Percentiles rank a stretch among this genome's conserved stretches.
Conservation (phyloP, 148 eudicot species). For the Drosera capensis region DNA sequence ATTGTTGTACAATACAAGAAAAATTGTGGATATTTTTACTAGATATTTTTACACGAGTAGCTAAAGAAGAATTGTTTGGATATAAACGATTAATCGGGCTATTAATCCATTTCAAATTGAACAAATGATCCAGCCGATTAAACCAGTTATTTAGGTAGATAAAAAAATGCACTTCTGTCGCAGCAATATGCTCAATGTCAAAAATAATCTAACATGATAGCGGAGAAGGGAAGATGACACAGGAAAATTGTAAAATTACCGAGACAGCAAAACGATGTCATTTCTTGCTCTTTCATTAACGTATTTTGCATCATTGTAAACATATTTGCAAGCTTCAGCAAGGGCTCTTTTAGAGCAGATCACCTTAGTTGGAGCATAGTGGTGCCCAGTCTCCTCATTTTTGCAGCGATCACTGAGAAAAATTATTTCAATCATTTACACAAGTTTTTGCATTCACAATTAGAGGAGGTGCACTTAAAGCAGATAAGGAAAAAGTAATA, state of each 20-base stretch:
- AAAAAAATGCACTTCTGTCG: too few relatives aligned
- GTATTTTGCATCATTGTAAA: conserved; percentile 68
- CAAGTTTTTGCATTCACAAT: not conserved
- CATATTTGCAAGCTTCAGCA: conserved; percentile 67
- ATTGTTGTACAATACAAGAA: not conserved
- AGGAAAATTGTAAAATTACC: conserved; percentile 26
- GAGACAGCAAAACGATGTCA: conserved; percentile 83
- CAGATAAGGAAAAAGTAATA: too few relatives aligned
- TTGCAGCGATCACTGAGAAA: conserved; percentile 23
- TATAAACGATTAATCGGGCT: too few relatives aligned
- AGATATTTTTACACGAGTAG: too few relatives aligned
- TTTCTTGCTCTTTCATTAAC: conserved; percentile 82
- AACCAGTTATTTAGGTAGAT: too few relatives aligned
- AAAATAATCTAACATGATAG: not conserved
- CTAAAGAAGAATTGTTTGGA: too few relatives aligned
- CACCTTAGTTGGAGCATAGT: conserved; percentile 14
- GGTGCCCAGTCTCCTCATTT: conserved; percentile 21
- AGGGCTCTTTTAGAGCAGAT: conserved; percentile 33
- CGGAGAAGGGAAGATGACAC: not conserved
- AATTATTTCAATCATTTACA: not conserved
- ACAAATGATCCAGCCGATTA: too few relatives aligned
- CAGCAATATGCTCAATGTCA: conserved; percentile 2
- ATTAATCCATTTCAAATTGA: too few relatives aligned
- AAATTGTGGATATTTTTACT: too few relatives aligned
- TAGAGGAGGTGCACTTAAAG: too few relatives aligned